A percentile compares a stretch with the other conserved stretches of the same genome.
phyloP scores from a whole-genome alignment of 2,329 filamentous ascomycete species.

The Pseudocercospora fuligena region DNA sequence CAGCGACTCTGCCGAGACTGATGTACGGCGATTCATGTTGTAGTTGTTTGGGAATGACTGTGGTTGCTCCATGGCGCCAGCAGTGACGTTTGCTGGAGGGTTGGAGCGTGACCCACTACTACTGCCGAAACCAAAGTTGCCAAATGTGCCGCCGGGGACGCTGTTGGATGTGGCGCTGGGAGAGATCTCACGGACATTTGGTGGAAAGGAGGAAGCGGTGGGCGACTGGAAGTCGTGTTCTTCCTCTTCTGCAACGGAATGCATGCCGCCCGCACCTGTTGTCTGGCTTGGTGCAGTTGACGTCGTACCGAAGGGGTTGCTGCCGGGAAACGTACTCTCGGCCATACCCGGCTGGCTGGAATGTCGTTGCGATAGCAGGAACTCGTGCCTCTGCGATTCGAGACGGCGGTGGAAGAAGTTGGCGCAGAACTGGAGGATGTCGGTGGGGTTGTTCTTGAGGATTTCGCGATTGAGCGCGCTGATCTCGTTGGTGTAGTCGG shows the following conservation, averaged over 20 bases:
- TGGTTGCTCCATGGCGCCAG: conserved; percentile 54
- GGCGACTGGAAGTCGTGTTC: conserved; percentile 79
- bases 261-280: conserved; percentile 48
- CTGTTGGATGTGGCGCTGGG: conserved; percentile 39
- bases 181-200: conserved; percentile 56
- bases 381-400: conserved; percentile 65
- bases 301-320: conserved; percentile 72
- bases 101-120: conserved; percentile 33
- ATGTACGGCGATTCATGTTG: conserved; percentile 90
- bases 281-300: conserved; percentile 47
- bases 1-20: conserved; percentile 93
- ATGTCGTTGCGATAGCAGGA: conserved; percentile 57
- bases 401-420: conserved; percentile 70
- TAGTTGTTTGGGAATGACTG: conserved; percentile 88
- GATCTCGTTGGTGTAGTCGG: conserved; percentile 66
- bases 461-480: conserved; percentile 67
- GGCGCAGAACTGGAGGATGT: conserved; percentile 72
- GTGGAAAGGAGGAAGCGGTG: conserved; percentile 58
- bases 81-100: conserved; percentile 49
- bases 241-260: conserved; percentile 78
- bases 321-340: conserved; percentile 75
- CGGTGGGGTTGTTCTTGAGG: conserved; percentile 61
- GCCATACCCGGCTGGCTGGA: conserved; percentile 64
- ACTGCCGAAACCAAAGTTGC: conserved; percentile 41
- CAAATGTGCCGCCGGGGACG: conserved; percentile 36